Percentiles rank a stretch among this genome's conserved stretches.
These are phyloP conservation scores for Lipomyces oligophaga DNA, from an alignment of 805 yeast genomes.

Conservation along the genomic window DNA sequence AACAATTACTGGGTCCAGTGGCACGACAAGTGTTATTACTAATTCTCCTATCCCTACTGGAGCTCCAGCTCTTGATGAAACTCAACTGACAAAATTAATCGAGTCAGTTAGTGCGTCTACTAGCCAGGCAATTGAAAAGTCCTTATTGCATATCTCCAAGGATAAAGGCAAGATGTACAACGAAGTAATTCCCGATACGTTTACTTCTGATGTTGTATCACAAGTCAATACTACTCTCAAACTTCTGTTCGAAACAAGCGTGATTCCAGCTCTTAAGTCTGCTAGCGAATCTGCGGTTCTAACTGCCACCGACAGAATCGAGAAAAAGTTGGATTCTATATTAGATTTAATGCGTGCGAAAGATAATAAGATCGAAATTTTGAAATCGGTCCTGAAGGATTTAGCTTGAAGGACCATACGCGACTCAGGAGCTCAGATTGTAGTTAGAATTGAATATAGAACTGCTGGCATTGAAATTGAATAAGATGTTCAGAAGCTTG, in stretches of 20 bases:
- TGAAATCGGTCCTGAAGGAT: constrained; percentile 7
- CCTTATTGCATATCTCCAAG: too few species aligned
- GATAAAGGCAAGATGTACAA: too few species aligned
- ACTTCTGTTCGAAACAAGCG: too few species aligned
- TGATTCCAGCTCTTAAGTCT: neutral
- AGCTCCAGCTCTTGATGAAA: too few species aligned
- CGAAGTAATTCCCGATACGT: constrained; percentile 3
- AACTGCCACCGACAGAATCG: constrained; percentile 1
- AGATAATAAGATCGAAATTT: constrained; percentile 9
- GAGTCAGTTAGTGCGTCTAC: too few species aligned
- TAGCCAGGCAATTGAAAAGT: too few species aligned
- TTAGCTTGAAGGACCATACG: neutral
- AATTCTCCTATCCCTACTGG: too few species aligned
- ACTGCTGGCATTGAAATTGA: too few species aligned
- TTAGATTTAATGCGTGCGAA: constrained; percentile 2
- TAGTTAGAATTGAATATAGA: neutral
- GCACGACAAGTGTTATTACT: too few species aligned
- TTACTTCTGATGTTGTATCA: neutral
- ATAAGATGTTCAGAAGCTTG: neutral
- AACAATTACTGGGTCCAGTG: too few species aligned
- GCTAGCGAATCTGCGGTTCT: neutral
- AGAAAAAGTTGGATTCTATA: constrained; percentile 9
- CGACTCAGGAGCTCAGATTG: constrained; percentile 2
- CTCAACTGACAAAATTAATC: too few species aligned
- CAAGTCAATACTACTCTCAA: neutral